Conservation (phyloP, 1,284 basidiomycete genomes). For the Phylloboletellus chloephorus region DNA sequence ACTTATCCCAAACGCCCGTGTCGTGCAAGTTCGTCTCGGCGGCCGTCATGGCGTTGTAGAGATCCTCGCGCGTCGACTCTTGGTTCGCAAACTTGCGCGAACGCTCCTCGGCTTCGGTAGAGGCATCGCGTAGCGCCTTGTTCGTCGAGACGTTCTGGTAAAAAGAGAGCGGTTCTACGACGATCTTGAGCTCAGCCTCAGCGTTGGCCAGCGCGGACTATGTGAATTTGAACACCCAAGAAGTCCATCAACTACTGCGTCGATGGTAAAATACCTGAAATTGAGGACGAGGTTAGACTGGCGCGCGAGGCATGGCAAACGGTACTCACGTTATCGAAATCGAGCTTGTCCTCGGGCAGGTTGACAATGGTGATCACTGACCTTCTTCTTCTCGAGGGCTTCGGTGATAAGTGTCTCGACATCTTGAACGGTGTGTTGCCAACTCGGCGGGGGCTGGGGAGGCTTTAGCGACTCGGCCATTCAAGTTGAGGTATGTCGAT, state of each 20-base stretch:
- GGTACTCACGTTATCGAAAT: slow-evolving; percentile 48
- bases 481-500: background rate
- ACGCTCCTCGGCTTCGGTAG: slow-evolving; percentile 61
- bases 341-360: slow-evolving; percentile 49
- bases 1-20: slow-evolving; percentile 50
- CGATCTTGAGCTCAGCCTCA: slow-evolving; percentile 49
- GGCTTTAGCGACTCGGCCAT: slow-evolving; percentile 45
- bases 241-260: background rate
- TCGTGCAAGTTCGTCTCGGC: slow-evolving; percentile 63
- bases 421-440: slow-evolving; percentile 62
- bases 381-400: slow-evolving; percentile 48
- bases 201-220: slow-evolving; percentile 51
- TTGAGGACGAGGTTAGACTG: background rate
- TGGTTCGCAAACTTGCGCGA: slow-evolving; percentile 64
- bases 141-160: slow-evolving; percentile 73
- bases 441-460: slow-evolving; percentile 60
- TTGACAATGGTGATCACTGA: slow-evolving; percentile 57
- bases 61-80: slow-evolving; percentile 69
- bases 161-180: slow-evolving; percentile 60
- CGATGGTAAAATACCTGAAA: slow-evolving; percentile 48
- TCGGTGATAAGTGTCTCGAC: slow-evolving; percentile 55
- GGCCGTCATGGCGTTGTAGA: slow-evolving; percentile 63
- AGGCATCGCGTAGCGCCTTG: slow-evolving; percentile 69
- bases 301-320: background rate
- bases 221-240: slow-evolving; percentile 5